Percentiles rank a stretch among this genome's conserved stretches.
Evolutionary conservation across 2,329 filamentous ascomycete genomes (phyloP).

Genomic region (Hirsutella rhossiliensis): DNA sequence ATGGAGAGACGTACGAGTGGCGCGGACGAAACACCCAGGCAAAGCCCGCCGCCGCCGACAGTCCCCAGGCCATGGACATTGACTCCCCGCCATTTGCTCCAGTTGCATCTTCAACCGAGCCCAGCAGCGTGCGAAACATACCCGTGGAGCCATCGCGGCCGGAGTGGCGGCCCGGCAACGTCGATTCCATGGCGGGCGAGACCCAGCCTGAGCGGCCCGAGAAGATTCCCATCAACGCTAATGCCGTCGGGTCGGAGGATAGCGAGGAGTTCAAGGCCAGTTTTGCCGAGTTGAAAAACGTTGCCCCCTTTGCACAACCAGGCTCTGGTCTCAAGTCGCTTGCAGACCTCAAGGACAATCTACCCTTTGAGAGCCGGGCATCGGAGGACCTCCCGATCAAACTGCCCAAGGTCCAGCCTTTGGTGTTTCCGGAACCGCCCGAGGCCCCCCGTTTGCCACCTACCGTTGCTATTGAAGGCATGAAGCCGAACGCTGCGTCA

Average conservation of each 20-base stretch:
- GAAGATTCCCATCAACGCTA: slow-evolving; percentile 15
- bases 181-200: slow-evolving; percentile 14
- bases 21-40: slow-evolving; percentile 19
- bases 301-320: slow-evolving; percentile 40
- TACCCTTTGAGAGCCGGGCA: slow-evolving; percentile 44
- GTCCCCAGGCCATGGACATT: slow-evolving; percentile 54
- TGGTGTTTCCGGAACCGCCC: slow-evolving; percentile 37
- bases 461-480: slow-evolving; percentile 26
- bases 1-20: slow-evolving; percentile 25
- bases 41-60: slow-evolving; percentile 21
- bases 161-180: slow-evolving; percentile 45
- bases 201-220: slow-evolving; percentile 7
- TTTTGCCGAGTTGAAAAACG: slow-evolving; percentile 43
- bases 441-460: slow-evolving; percentile 34
- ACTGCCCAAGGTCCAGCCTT: slow-evolving; percentile 17
- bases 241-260: slow-evolving; percentile 40
- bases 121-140: slow-evolving; percentile 34
- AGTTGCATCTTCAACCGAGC: slow-evolving; percentile 9
- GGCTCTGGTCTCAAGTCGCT: slow-evolving; percentile 39
- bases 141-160: slow-evolving; percentile 45
- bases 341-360: slow-evolving; percentile 39
- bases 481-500: slow-evolving; percentile 27
- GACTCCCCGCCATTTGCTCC: slow-evolving; percentile 34
- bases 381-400: slow-evolving; percentile 28
- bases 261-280: slow-evolving; percentile 40